Base-by-base conservation (phyloP, 1,139 yeast species). In the Maudiozyma humilis region DNA sequence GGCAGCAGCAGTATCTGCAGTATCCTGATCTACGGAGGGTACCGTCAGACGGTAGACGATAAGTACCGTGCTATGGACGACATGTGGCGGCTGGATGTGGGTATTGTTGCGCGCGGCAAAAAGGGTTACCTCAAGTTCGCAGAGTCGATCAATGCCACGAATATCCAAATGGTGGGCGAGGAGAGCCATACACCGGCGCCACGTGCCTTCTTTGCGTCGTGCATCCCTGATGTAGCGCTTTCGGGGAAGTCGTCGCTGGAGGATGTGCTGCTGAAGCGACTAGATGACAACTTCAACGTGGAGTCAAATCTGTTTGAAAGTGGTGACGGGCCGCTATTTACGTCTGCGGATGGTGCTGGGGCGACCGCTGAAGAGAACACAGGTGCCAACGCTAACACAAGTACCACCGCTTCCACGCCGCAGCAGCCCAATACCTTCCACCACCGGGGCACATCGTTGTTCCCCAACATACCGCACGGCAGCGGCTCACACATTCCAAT, bases 11-110 rank as follows among this genome's bases (percentile, higher is more conserved):
- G 50, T n/a, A 53, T 56, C 19, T 48, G 45, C 37, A 54, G 60
- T 1, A 54, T 67, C 1, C 60, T 66, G 38, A 63, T 72, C 3
- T 68, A 70, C 65, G 77, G 76, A 15, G 78, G 77, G 0, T 72
- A 68, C 44, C 51, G 54, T 29, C 59, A 57, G 30, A 48, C 55
- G 2, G 52, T 54, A 15, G 59, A 58, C 39, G 52, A 53, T 5
- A 48, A 52, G 20, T 72, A 66, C 47, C 62, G 65, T 32, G 68
- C 76, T 2, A 55, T 72, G 51, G 65, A 67, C 47, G 77, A 73
- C 53, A 50, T 73, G 43, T 74, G 78, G 78, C 68, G 65, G 49
- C 60, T 72, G 29, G 74, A 72, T 44, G 47, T 73, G 1, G 62
- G 67, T 4, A 60, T 69, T 1, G 54, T 59, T 14, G 60, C 62